Percentiles rank a stretch among this genome's conserved stretches.
These are phyloP conservation scores for Taphrina populina DNA, from an alignment of 1,139 yeast genomes.

Conservation along the genomic window DNA sequence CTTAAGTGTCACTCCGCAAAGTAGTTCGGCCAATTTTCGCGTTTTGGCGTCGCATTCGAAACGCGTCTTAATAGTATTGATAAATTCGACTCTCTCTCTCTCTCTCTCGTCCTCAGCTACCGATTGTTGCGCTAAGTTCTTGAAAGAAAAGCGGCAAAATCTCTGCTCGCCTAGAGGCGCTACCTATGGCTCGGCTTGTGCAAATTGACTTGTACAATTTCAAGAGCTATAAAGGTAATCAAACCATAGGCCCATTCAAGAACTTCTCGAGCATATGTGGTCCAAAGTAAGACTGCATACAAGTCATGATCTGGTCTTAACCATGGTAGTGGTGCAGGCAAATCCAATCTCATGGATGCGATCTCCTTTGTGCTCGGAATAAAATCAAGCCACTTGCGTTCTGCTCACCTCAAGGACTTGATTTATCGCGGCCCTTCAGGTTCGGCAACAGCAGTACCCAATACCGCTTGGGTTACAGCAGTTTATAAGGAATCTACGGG, in stretches of 20 bases:
- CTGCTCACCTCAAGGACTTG: slow-evolving; percentile 69
- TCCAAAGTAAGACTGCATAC: slow-evolving; percentile 65
- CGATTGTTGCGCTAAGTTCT: no score
- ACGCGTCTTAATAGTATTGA: no score
- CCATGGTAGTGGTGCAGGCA: slow-evolving; percentile 59
- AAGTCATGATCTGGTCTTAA: neutral
- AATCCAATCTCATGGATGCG: slow-evolving; percentile 97
- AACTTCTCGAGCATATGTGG: slow-evolving; percentile 90
- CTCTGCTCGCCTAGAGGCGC: no score
- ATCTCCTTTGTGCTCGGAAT: slow-evolving; percentile 93
- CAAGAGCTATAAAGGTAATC: slow-evolving; percentile 81
- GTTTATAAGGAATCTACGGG: slow-evolving; percentile 64
- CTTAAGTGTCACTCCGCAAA: no score
- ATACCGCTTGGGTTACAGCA: slow-evolving; percentile 76
- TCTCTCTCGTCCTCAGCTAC: no score
- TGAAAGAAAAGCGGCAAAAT: no score
- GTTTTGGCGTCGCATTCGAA: no score
- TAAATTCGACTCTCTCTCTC: no score
- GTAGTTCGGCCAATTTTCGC: no score
- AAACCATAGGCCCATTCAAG: slow-evolving; percentile 68
- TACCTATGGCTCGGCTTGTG: slow-evolving; percentile 69
- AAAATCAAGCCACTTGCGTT: slow-evolving; percentile 71
- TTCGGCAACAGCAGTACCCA: slow-evolving; percentile 49
- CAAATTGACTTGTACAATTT: slow-evolving; percentile 79
- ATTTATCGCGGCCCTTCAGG: slow-evolving; percentile 63